A percentile compares a stretch with the other conserved stretches of the same genome.
Conservation (phyloP, 1,139 yeast genomes). For the Pichia sp. region DNA sequence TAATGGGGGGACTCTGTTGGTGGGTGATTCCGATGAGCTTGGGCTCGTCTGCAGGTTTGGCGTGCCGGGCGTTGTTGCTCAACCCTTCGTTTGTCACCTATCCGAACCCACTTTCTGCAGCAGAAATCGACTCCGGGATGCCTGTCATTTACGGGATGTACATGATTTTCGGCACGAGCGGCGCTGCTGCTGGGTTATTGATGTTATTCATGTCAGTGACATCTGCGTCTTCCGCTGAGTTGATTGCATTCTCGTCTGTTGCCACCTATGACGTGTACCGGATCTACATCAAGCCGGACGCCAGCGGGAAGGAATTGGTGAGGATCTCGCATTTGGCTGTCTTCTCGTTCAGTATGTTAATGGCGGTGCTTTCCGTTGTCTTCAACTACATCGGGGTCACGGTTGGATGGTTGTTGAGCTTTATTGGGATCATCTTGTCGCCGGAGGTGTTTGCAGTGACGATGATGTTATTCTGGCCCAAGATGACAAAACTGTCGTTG, state of each 20-base stretch:
- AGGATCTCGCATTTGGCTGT: slow-evolving; percentile 39
- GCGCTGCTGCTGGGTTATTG: slow-evolving; percentile 40
- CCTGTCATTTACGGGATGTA: slow-evolving; percentile 43
- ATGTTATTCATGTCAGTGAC: slow-evolving; percentile 50
- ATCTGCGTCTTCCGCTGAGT: slow-evolving; percentile 46
- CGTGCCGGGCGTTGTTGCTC: slow-evolving; percentile 30
- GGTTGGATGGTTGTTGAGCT: slow-evolving; percentile 43
- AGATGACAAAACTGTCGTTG: slow-evolving; percentile 36
- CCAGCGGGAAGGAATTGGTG: slow-evolving; percentile 40
- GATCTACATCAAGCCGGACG: slow-evolving; percentile 41
- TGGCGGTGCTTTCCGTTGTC: slow-evolving; percentile 39
- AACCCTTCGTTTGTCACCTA: slow-evolving; percentile 35
- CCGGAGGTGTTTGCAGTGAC: slow-evolving; percentile 38
- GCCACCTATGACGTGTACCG: slow-evolving; percentile 45
- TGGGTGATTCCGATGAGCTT: slow-evolving; percentile 40
- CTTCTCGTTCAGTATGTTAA: slow-evolving; percentile 36
- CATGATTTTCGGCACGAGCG: slow-evolving; percentile 42
- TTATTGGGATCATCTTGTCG: slow-evolving; percentile 34
- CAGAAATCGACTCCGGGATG: slow-evolving; percentile 36
- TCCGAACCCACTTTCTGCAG: slow-evolving; percentile 27
- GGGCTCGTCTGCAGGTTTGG: slow-evolving; percentile 43
- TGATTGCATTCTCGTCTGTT: slow-evolving; percentile 45
- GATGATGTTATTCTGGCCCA: slow-evolving; percentile 44
- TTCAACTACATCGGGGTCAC: slow-evolving; percentile 39
- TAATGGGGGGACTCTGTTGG: slow-evolving; percentile 44